Base-by-base conservation (phyloP, 495 filamentous ascomycete species). In the Mytilinidion resinicola region DNA sequence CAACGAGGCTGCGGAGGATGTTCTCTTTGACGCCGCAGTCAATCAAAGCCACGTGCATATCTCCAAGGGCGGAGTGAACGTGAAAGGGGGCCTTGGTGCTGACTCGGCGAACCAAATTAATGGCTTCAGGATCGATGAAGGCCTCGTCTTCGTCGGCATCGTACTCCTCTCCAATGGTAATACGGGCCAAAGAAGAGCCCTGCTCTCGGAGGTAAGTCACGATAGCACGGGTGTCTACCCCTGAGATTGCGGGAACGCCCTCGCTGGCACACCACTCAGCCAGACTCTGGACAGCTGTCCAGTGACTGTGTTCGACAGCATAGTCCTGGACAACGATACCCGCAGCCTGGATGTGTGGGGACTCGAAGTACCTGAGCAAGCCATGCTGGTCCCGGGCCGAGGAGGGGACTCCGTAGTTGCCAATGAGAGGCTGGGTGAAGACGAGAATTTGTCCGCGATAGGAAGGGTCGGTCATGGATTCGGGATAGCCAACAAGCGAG, bases 1-100 rank as follows among this genome's bases (percentile, higher is more conserved):
- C 79, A 61, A 97, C 92, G 60, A 98, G 77, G 69, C 88, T 92
- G 62, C 93, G 88, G 51, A 98, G 83, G 70, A 98, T 98, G 78
- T 97, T 98, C 80, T 98, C 93, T 81, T 98, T 98, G 58, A 98
- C 95, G 73, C 93, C 93, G 70, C 93, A 98, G 76, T 98, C 93
- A 71, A 98, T 85, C 57, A 98, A 81, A 36, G 92, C 93, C 66
- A 98, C 83, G 75, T 98, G 93, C 72, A 86, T 83, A 69, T 87
- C 84, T 57, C 91, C 89, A 63, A 80, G 78, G 42, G 82, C 79
- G 36, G 90, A 87, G 60, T 83, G 83, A 59, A 96, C 86, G 69
- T 96, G 92, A 80, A 98, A 98, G 10, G 93, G 95, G 55, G 90
- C 85, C 79, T 98, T 98, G 71, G 93, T 98, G 78, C 88, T 93